These are phyloP conservation scores for Turritis glabra DNA, from an alignment of 345 rosid species.

Conservation along the genomic window DNA sequence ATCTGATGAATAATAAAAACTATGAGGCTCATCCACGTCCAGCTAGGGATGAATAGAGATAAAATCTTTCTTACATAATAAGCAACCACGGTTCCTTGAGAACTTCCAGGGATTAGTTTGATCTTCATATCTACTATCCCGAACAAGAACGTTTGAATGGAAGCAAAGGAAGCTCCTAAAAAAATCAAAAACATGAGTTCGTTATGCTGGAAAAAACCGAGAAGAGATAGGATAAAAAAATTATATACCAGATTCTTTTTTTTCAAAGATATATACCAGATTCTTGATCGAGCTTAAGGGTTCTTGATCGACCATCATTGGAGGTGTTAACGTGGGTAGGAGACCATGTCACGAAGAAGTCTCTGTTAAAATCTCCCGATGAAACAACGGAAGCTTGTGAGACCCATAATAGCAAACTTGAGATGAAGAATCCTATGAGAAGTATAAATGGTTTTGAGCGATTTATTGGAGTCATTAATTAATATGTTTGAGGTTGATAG, in stretches of 20 bases:
- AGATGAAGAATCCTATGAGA: constrained; percentile 29
- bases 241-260: too few species aligned
- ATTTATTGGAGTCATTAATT: constrained; percentile 23
- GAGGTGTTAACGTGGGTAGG: constrained; percentile 74
- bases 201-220: not conserved
- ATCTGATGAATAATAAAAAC: constrained; percentile 40
- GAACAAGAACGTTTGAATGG: constrained; percentile 71
- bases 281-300: constrained; percentile 70
- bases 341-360: constrained; percentile 77
- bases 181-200: not conserved
- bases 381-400: constrained; percentile 61
- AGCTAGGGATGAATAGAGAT: not conserved
- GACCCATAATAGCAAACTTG: constrained; percentile 37
- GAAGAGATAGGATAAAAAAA: too few species aligned
- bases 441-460: constrained; percentile 17
- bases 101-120: constrained; percentile 72
- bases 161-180: constrained; percentile 71
- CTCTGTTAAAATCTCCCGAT: constrained; percentile 60
- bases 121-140: constrained; percentile 76
- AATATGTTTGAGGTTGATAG: constrained; percentile 1
- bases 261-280: constrained; percentile 76
- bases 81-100: constrained; percentile 85
- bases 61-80: constrained; percentile 56
- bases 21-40: not conserved
- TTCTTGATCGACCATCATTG: constrained; percentile 60